phyloP scores from a whole-genome alignment of 2,329 filamentous ascomycete species.

The Stagonosporopsis cucurbitacearum region DNA sequence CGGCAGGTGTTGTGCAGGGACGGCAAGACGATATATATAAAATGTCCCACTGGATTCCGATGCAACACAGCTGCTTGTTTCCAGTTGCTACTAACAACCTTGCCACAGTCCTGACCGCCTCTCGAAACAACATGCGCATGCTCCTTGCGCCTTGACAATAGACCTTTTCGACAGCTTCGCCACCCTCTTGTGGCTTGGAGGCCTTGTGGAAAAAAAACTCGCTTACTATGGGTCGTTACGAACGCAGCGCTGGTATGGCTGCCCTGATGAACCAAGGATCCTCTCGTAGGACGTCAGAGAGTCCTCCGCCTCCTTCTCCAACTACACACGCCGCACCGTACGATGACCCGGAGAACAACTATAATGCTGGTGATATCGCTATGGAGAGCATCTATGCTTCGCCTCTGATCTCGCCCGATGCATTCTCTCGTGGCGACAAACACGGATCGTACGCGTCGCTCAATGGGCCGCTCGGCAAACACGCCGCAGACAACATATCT shows the following conservation, averaged over 20 bases:
- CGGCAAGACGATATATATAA: constrained; percentile 4
- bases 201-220: no score
- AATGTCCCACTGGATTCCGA: background rate
- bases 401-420: constrained; percentile 26
- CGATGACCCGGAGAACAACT: constrained; percentile 17
- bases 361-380: constrained; percentile 31
- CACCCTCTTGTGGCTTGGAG: background rate
- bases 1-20: constrained; percentile 2
- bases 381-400: constrained; percentile 34
- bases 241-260: constrained; percentile 4
- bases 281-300: constrained; percentile 1
- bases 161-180: background rate
- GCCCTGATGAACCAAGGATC: constrained; percentile 10
- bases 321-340: constrained; percentile 24
- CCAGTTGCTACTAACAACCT: background rate
- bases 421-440: constrained; percentile 20
- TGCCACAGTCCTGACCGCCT: background rate
- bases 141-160: background rate
- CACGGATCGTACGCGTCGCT: constrained; percentile 29
- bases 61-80: background rate
- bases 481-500: constrained; percentile 31
- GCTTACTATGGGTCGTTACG: constrained; percentile 3
- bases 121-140: background rate
- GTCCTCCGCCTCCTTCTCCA: constrained; percentile 7
- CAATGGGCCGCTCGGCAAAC: constrained; percentile 22